Conservation (phyloP, 106 monocot genomes). For the Posidonia australis region DNA sequence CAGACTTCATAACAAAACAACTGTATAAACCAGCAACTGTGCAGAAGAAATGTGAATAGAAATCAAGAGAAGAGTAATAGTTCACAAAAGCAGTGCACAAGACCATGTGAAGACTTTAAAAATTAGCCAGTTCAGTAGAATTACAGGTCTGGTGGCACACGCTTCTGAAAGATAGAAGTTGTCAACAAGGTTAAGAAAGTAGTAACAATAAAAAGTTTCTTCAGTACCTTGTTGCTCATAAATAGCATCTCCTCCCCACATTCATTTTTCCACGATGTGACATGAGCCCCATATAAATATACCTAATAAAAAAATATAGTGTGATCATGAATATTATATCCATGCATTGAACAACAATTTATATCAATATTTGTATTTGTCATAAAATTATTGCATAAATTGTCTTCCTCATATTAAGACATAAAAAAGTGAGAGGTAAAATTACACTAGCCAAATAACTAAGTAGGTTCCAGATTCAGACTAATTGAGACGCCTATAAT, state of each 20-base stretch:
- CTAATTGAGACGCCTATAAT: no score
- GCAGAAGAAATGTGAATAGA: no score
- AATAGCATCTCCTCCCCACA: constrained; percentile 65
- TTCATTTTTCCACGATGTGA: constrained; percentile 71
- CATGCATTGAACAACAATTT: neutral
- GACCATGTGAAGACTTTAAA: no score
- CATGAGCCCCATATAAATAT: constrained; percentile 65
- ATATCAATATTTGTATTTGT: neutral
- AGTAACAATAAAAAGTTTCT: neutral
- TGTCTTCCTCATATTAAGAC: neutral
- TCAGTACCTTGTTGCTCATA: constrained; percentile 59
- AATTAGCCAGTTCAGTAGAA: no score
- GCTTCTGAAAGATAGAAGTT: neutral
- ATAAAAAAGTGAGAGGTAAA: no score
- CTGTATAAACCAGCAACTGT: no score
- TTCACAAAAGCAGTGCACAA: no score
- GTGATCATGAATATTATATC: neutral
- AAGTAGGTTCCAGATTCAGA: no score
- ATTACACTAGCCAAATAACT: no score
- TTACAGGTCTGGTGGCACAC: no score
- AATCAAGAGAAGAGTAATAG: no score
- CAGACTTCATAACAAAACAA: no score
- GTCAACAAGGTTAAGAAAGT: neutral
- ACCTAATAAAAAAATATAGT: constrained; percentile 24
- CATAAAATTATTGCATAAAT: neutral